Evolutionary conservation across 331 rosid species (phyloP).

Genomic region (Arachis monticola): DNA sequence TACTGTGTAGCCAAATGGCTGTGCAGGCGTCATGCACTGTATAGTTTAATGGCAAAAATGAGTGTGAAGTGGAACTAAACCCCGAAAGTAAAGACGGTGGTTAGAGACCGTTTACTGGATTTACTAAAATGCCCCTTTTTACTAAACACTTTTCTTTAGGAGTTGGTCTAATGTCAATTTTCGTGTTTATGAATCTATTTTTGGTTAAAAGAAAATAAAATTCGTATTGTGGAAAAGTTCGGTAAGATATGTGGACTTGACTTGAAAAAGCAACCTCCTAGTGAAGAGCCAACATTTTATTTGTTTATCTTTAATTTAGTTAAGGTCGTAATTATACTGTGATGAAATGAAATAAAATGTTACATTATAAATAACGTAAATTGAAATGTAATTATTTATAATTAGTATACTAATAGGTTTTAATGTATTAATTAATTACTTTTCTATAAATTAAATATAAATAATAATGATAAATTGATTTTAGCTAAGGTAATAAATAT

Average conservation of each 20-base stretch:
- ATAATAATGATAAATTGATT: too few species aligned
- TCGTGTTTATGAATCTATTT: too few species aligned
- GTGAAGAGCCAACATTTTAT: not conserved
- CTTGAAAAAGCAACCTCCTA: not conserved
- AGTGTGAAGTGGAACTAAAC: not conserved
- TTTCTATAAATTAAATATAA: too few species aligned
- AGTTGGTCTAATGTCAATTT: constrained; percentile 7
- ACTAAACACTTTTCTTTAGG: not conserved
- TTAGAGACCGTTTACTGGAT: not conserved
- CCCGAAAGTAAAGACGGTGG: constrained; percentile 9
- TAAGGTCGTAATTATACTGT: too few species aligned
- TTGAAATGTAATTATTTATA: too few species aligned
- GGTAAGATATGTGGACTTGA: not conserved
- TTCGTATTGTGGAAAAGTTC: constrained; percentile 2
- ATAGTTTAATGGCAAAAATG: not conserved
- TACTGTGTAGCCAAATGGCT: not conserved
- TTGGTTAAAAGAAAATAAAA: too few species aligned
- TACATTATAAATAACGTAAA: too few species aligned
- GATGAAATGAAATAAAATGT: too few species aligned
- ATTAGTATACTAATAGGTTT: too few species aligned
- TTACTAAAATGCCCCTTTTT: constrained; percentile 29
- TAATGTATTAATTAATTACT: too few species aligned
- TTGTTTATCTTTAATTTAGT: too few species aligned
- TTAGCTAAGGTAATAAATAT: too few species aligned
- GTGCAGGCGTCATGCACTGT: constrained; percentile 26